Evolutionary conservation across 495 filamentous ascomycete species (phyloP), one percentile per base, ranked within the genome.

Genomic region (Bathelium albidoporum): DNA sequence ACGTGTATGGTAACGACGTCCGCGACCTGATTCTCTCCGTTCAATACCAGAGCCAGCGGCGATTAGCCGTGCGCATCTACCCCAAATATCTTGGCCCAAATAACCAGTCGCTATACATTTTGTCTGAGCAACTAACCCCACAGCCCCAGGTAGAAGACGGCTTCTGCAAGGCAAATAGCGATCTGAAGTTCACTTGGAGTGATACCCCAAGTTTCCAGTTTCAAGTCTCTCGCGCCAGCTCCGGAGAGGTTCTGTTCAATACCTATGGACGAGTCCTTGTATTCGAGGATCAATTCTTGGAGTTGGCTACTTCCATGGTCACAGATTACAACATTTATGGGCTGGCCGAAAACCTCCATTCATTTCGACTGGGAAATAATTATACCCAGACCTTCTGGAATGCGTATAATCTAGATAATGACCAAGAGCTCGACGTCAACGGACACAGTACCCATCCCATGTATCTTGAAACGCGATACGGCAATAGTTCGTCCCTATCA

Each of bases 321-420:
- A 12, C 60, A 18, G 49, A 68, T 53, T 70, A 70, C 53, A 68
- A 67, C 31, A 34, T 70, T 10, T 68, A 70, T 36, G 68, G 68
- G 18, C 59, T 70, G 1, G 68, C 68, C 28, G 68, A 68, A 64
- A 68, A 64, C 41, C 60, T 63, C 7, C 66, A 65, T 26, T 20
- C 61, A 24, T 71, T 67, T 32, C 45, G 66, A 1, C 64, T 69
- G 1, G 66, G 66, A 11, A 67, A 59, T 24, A 67, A 69, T 53
- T 62, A 36, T 34, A 67, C 67, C 10, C 65, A 65, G 59, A 65
- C 65, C 11, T 67, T 67, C 44, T 69, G 64, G 66, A 62, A 61
- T 41, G 66, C 66, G 20, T 60, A 68, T 67, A 91, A 87, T 65
- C 79, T 95, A 31, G 87, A 95, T 73, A 94, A 93, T 75, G 90